Conservation (phyloP, 73 alveolate genomes). For the Diophrys appendiculata region DNA sequence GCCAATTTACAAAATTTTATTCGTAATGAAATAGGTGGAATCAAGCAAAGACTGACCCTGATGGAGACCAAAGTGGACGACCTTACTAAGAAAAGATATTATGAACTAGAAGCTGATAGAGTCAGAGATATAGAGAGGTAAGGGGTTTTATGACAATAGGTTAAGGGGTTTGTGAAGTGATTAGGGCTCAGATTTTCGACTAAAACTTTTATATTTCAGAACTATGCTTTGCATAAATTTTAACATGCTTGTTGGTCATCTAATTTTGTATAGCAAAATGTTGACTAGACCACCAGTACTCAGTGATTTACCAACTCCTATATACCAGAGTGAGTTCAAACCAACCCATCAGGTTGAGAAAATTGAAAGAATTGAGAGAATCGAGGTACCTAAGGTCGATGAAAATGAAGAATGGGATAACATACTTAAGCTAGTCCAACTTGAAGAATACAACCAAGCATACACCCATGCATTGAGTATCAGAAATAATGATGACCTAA, state of each 20-base stretch:
- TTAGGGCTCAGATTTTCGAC: too few relatives aligned
- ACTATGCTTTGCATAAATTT: too few relatives aligned
- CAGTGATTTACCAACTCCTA: too few relatives aligned
- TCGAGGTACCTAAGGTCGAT: not conserved
- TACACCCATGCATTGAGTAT: not conserved
- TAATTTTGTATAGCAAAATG: too few relatives aligned
- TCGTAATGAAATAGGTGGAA: conserved; percentile 15
- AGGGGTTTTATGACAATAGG: too few relatives aligned
- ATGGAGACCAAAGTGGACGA: conserved; percentile 4
- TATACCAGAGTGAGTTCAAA: too few relatives aligned
- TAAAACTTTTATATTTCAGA: too few relatives aligned
- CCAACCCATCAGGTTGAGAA: not conserved
- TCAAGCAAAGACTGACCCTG: not conserved
- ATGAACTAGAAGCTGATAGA: too few relatives aligned
- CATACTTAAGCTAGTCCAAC: conserved; percentile 1
- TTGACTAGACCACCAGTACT: too few relatives aligned
- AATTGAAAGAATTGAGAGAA: not conserved
- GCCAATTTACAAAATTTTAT: conserved; percentile 12
- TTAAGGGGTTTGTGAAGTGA: too few relatives aligned
- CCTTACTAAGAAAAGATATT: not conserved
- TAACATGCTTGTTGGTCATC: too few relatives aligned
- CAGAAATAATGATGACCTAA: conserved; percentile 10
- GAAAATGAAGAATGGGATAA: conserved; percentile 9
- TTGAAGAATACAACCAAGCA: conserved; percentile 14
- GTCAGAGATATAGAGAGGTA: too few relatives aligned